phyloP scores from a whole-genome alignment of 169 alveolate genomes.

The Eimeria acervulina region DNA sequence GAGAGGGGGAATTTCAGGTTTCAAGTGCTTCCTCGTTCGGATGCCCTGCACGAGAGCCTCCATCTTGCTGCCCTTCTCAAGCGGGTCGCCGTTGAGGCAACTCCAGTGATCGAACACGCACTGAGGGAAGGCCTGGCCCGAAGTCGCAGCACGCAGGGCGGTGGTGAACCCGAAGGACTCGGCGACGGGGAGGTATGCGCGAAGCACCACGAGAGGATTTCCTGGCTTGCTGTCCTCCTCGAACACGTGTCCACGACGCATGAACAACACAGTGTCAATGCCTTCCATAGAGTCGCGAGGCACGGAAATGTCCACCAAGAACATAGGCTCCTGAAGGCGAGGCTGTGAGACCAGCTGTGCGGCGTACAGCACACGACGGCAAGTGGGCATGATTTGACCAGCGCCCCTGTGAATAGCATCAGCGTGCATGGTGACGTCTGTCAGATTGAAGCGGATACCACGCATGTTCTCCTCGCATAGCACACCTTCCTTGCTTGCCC shows the following conservation, averaged over 20 bases:
- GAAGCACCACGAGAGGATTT: conserved; percentile 98
- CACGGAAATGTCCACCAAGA: conserved; percentile 98
- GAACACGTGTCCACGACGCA: conserved; percentile 99
- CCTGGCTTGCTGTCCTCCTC: conserved; percentile 99
- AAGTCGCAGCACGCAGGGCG: conserved; percentile 98
- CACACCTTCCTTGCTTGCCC: conserved; percentile 99
- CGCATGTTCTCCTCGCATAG: conserved; percentile 99
- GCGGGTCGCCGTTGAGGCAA: conserved; percentile 97
- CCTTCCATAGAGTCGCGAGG: conserved; percentile 99
- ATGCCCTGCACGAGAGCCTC: conserved; percentile 96
- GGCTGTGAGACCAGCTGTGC: conserved; percentile 98
- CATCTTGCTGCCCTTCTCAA: conserved; percentile 98
- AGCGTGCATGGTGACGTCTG: conserved; percentile 99
- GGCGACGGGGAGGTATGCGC: conserved; percentile 99
- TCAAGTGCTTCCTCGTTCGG: conserved; percentile 98
- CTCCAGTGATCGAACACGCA: conserved; percentile 99
- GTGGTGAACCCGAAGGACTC: conserved; percentile 99
- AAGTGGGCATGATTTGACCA: conserved; percentile 99
- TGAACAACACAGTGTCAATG: conserved; percentile 97
- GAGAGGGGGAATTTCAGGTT: conserved; percentile 98
- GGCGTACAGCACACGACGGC: conserved; percentile 98
- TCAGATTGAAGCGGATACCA: conserved; percentile 98
- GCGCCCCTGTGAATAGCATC: conserved; percentile 99
- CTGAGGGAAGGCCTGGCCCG: conserved; percentile 99
- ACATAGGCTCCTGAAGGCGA: conserved; percentile 99